These are phyloP conservation scores for Boletus coccyginus DNA, from an alignment of 768 basidiomycete genomes.

Conservation along the genomic window DNA sequence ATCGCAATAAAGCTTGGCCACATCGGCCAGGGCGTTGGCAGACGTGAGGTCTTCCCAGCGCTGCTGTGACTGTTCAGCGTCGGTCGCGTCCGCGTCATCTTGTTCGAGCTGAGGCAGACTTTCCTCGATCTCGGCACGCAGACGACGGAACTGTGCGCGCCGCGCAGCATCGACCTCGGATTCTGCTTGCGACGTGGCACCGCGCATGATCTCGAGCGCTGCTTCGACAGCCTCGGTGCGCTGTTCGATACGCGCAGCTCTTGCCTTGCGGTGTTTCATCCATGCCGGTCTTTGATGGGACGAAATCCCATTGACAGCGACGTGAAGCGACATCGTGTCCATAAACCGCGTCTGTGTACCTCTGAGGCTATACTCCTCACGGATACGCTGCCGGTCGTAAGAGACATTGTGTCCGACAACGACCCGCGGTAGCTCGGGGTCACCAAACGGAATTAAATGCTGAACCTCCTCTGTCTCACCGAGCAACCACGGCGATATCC, in stretches of 20 bases:
- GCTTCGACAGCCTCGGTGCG: slow-evolving; percentile 63
- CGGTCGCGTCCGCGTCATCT: slow-evolving; percentile 38
- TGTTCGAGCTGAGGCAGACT: slow-evolving; percentile 37
- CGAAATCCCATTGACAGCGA: slow-evolving; percentile 91
- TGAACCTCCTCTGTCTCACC: slow-evolving; percentile 51
- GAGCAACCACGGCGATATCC: slow-evolving; percentile 94
- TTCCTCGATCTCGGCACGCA: slow-evolving; percentile 39
- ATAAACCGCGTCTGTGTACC: slow-evolving; percentile 76
- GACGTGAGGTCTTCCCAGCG: slow-evolving; percentile 95
- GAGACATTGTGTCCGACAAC: slow-evolving; percentile 95
- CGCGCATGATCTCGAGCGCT: slow-evolving; percentile 51
- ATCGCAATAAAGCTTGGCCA: slow-evolving; percentile 85
- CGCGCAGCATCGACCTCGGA: slow-evolving; percentile 39
- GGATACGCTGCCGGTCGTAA: slow-evolving; percentile 82
- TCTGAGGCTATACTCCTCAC: slow-evolving; percentile 75
- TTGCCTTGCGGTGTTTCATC: slow-evolving; percentile 79
- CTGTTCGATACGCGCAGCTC: slow-evolving; percentile 52
- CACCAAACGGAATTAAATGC: slow-evolving; percentile 77
- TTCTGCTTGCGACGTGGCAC: slow-evolving; percentile 35
- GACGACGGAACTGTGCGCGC: slow-evolving; percentile 38
- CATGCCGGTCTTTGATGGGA: slow-evolving; percentile 93
- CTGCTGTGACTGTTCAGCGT: slow-evolving; percentile 44
- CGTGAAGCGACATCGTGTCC: slow-evolving; percentile 94
- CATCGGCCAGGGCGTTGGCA: slow-evolving; percentile 87
- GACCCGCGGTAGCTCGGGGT: slow-evolving; percentile 50